phyloP scores from a whole-genome alignment of 495 filamentous ascomycete genomes.

The Annulohypoxylon stygium region DNA sequence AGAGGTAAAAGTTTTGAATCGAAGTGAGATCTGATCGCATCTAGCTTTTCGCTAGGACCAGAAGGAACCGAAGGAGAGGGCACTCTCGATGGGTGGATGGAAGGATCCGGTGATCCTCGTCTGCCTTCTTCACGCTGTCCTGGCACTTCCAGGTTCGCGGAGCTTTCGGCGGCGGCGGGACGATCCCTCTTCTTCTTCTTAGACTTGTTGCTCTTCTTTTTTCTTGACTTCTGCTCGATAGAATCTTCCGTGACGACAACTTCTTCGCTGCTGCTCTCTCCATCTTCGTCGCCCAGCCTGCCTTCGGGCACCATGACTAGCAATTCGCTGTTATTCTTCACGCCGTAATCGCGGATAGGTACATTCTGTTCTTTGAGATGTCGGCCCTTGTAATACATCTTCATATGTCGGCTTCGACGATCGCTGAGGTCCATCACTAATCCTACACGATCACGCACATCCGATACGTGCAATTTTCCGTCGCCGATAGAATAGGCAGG shows the following conservation, averaged over 20 bases:
- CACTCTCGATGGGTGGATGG: constrained; percentile 48
- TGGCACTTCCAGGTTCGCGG: constrained; percentile 51
- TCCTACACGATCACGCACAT: constrained; percentile 74
- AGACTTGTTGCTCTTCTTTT: constrained; percentile 56
- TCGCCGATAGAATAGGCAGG: constrained; percentile 85
- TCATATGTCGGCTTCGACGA: constrained; percentile 67
- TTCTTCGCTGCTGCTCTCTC: constrained; percentile 65
- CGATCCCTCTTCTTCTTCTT: constrained; percentile 59
- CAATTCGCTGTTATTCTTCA: constrained; percentile 85
- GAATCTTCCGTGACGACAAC: constrained; percentile 54
- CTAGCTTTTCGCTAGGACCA: constrained; percentile 76
- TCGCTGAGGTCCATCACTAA: constrained; percentile 71
- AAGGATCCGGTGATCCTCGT: constrained; percentile 42
- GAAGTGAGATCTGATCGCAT: constrained; percentile 75
- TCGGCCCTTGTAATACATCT: constrained; percentile 86
- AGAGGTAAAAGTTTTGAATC: constrained; percentile 74
- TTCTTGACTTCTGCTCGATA: constrained; percentile 50
- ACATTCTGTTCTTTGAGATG: constrained; percentile 74
- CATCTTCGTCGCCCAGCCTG: constrained; percentile 63
- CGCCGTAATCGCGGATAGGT: constrained; percentile 78
- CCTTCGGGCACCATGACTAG: constrained; percentile 65
- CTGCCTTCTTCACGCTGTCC: constrained; percentile 37
- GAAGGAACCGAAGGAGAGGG: constrained; percentile 54
- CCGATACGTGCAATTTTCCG: constrained; percentile 75
- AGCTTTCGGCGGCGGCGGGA: constrained; percentile 55